Evolutionary conservation across 176 grass and related monocot genomes (phyloP), one percentile per base, ranked within the genome.

Genomic region (Aegilops umbellulata): DNA sequence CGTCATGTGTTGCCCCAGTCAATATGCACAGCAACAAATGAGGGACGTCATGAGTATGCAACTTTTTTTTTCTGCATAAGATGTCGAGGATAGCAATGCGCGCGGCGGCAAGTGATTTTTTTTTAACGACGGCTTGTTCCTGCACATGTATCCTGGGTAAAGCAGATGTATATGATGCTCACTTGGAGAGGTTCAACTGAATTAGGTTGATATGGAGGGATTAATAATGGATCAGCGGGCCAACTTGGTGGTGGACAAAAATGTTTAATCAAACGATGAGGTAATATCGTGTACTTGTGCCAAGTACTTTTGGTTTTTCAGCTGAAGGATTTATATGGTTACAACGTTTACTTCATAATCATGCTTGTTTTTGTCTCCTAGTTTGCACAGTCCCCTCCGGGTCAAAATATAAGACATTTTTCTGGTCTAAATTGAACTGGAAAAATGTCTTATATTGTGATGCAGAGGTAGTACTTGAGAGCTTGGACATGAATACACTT

Each of bases 151-250:
- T 26, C 26, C 8, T 26, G 5, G n/a, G 11, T 23, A 26, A 84
- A 46, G 26, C 36, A 61, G 38, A 24, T 62, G 0, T 42, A 49
- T 39, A 41, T 19, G 85, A 77, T 85, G 22, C 86, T 85, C 61
- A 88, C 16, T 70, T 71, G 55, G 9, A 69, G 51, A 84, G 85
- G 78, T 39, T 80, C 44, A 71, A 82, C 39, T 77, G 69, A 71
- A 85, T 81, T 90, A 95, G 88, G 85, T 90, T 80, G 90, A 92
- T 72, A 82, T 94, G 58, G 93, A 86, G 20, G 88, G 88, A 39
- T 57, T 92, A 66, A 86, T 88, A 49, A 84, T 92, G 90, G 62
- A 84, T 69, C 86, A 79, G 41, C 74, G 72, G 90, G 31, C 76
- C 35, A 88, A 83, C 79, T 77, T 90, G 29, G 74, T 90, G 73